Base-by-base conservation (phyloP, 192 early-diverging fungal genomes). In the Mortierella claussenii region DNA sequence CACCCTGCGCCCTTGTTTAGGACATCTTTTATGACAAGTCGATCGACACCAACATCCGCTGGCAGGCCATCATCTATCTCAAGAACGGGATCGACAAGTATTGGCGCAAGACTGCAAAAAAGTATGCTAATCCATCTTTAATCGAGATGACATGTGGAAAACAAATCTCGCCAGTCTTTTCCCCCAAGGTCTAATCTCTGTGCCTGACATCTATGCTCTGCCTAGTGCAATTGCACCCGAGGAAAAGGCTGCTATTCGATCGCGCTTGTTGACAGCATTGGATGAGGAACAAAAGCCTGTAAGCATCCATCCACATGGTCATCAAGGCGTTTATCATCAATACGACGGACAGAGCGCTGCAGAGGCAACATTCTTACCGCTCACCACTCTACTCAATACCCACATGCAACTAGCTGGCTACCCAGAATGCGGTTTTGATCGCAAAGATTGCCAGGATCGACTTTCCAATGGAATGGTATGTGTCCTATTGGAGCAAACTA, bases 61-160 rank as follows among this genome's bases (percentile, higher is more conserved):
- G 86, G 62, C 83, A 95, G 46, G 89, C 93, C 13, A 86, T 88
- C 36, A 89, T 96, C 50, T 89, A 84, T 53, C 78, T 98, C 47
- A 98, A 98, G 80, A 98, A 96, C 79, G 93, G 93, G 5, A 87
- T 98, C 32, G 93, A 96, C 69, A 89, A 89, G 58, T 95, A 92
- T 73, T 98, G 96, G 96, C 86, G 92, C 53, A 92, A 87, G 63
- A 84, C 90, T 13, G 89, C 89, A 3, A 81, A 79, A 79, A 85
- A 88, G 90, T 90, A 81, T 45, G 66, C n/a, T n/a, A 31, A 64
- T 34, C 27, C 6, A 30, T 20, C 50, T 9, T 27, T 27, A 27
- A 24, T 24, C 45, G n/a, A 50, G 60, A 48, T 23, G n/a, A n/a
- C n/a, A n/a, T n/a, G n/a, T n/a, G n/a, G n/a, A n/a, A n/a, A n/a